phyloP scores from a whole-genome alignment of 2,329 filamentous ascomycete species.

The Penicillium vulpinum region DNA sequence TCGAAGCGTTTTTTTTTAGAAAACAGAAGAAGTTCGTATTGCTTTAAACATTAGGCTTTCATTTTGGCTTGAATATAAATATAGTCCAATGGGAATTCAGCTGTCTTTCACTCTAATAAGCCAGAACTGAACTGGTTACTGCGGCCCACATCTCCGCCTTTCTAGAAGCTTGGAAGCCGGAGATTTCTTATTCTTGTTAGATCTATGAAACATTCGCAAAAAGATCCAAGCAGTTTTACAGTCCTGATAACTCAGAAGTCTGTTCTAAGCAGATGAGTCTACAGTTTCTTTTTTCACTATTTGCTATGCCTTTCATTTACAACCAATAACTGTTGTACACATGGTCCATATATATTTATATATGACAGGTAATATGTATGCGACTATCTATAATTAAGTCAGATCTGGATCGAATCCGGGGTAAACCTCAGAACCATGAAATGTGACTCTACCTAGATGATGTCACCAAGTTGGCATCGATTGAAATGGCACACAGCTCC shows the following conservation, averaged over 20 bases:
- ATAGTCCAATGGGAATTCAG: background rate
- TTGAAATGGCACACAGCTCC: background rate
- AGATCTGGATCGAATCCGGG: background rate
- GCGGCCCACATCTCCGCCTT: background rate
- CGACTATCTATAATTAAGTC: background rate
- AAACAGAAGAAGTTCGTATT: no score
- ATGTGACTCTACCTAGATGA: background rate
- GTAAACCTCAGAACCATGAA: background rate
- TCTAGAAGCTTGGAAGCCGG: background rate
- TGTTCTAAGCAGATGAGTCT: background rate
- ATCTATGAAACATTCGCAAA: no score
- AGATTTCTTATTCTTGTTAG: background rate
- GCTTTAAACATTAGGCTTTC: background rate
- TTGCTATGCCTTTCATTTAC: background rate
- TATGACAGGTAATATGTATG: background rate
- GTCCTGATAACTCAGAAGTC: background rate
- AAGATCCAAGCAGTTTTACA: background rate
- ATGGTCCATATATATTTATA: background rate
- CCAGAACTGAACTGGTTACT: background rate
- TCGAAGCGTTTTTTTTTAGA: no score
- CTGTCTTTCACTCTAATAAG: background rate
- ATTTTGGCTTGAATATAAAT: background rate
- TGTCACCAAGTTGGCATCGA: slow-evolving; percentile 1
- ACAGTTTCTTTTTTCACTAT: background rate
- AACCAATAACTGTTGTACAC: background rate